Conservation (phyloP, 2,329 filamentous ascomycete genomes). For the Sporothrix schenckii region DNA sequence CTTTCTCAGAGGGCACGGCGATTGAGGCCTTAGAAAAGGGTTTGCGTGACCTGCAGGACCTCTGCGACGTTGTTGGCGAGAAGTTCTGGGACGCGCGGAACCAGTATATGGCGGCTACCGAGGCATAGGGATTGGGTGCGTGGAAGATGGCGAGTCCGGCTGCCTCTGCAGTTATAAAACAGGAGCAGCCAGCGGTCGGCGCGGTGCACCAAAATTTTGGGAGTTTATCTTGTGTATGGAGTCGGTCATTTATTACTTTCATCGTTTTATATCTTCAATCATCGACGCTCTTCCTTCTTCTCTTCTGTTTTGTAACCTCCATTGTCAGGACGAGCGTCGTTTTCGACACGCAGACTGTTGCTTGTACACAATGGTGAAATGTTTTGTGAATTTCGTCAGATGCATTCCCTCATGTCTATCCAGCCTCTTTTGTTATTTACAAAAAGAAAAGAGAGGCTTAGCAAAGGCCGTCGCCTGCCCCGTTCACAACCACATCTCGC, state of each 20-base stretch:
- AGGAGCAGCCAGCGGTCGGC: neutral
- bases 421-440: constrained; percentile 21
- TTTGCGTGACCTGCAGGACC: constrained; percentile 80
- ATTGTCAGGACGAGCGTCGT: neutral
- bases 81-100: constrained; percentile 76
- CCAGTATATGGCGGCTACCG: constrained; percentile 49
- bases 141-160: neutral
- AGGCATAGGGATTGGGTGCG: constrained; percentile 19
- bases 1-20: constrained; percentile 71
- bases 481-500: neutral
- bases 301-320: too few relatives aligned
- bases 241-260: neutral
- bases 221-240: constrained; percentile 19
- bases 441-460: constrained; percentile 2
- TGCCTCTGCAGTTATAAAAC: neutral
- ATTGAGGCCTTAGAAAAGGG: constrained; percentile 89
- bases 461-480: neutral
- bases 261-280: neutral
- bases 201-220: neutral
- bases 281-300: too few relatives aligned
- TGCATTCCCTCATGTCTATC: constrained; percentile 21
- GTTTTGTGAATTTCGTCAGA: constrained; percentile 17
- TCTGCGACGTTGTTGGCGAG: constrained; percentile 91
- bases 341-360: neutral
- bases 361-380: neutral